A percentile compares a stretch with the other conserved stretches of the same genome.
These are phyloP conservation scores for Penicillium odoratum DNA, from an alignment of 495 filamentous ascomycete genomes.

Conservation along the genomic window DNA sequence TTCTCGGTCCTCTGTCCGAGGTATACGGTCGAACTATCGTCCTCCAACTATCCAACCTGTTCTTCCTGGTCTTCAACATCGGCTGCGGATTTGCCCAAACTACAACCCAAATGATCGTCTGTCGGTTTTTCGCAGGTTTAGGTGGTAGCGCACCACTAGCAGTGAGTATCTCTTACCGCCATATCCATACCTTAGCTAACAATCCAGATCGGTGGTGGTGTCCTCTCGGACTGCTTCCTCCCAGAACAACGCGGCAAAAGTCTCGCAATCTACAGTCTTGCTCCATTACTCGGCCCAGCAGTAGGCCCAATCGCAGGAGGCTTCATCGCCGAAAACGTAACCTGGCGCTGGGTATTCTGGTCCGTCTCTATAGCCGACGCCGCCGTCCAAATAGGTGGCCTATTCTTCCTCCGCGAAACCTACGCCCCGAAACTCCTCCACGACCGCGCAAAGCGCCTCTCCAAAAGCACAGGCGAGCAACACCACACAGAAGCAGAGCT, in stretches of 20 bases:
- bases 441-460: conserved; percentile 55
- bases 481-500: conserved; percentile 65
- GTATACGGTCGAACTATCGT: conserved; percentile 69
- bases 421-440: conserved; percentile 63
- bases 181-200: background rate
- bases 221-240: conserved; percentile 62
- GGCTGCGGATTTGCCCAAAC: conserved; percentile 52
- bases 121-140: conserved; percentile 58
- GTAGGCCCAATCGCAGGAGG: conserved; percentile 63
- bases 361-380: conserved; percentile 61
- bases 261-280: conserved; percentile 63
- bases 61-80: conserved; percentile 64
- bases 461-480: conserved; percentile 63
- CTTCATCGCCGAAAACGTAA: conserved; percentile 67
- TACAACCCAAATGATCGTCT: conserved; percentile 54
- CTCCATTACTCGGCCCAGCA: conserved; percentile 66
- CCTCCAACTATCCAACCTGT: conserved; percentile 60
- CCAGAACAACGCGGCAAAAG: conserved; percentile 65
- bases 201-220: conserved; percentile 56
- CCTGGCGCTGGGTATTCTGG: conserved; percentile 73
- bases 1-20: conserved; percentile 72
- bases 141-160: conserved; percentile 56
- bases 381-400: conserved; percentile 59
- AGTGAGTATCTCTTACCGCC: conserved; percentile 26
- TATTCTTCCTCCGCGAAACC: conserved; percentile 71